Conservation (phyloP, 2,329 filamentous ascomycete species). For the Tolypocladium ovalisporum region DNA sequence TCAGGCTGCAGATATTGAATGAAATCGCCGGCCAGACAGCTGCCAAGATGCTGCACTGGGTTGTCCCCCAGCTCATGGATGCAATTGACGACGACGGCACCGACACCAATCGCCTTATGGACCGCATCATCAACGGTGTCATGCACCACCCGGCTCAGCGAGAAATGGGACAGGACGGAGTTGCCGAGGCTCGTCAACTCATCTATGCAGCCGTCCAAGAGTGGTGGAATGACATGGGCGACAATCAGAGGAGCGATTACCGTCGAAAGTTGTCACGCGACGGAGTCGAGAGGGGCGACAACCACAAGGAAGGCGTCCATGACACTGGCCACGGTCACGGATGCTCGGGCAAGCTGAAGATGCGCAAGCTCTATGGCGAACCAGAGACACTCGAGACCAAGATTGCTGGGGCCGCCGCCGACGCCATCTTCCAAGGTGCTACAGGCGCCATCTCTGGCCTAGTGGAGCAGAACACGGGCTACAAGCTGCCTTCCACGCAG, state of each 20-base stretch:
- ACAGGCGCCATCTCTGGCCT: slow-evolving; percentile 39
- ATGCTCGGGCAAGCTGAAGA: slow-evolving; percentile 65
- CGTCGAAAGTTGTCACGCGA: slow-evolving; percentile 65
- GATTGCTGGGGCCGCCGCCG: slow-evolving; percentile 44
- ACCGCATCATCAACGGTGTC: slow-evolving; percentile 70
- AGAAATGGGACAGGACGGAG: slow-evolving; percentile 57
- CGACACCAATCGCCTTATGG: slow-evolving; percentile 59
- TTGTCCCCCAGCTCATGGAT: slow-evolving; percentile 78
- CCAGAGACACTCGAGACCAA: slow-evolving; percentile 41
- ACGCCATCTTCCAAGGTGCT: slow-evolving; percentile 46
- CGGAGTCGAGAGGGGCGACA: slow-evolving; percentile 66
- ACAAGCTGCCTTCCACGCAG: slow-evolving; percentile 23
- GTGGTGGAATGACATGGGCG: slow-evolving; percentile 67
- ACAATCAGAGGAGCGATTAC: slow-evolving; percentile 53
- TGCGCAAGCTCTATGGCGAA: slow-evolving; percentile 55
- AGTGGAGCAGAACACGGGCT: slow-evolving; percentile 34
- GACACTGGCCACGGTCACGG: slow-evolving; percentile 82
- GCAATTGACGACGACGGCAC: slow-evolving; percentile 71
- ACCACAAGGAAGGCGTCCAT: slow-evolving; percentile 77
- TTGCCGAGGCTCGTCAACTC: slow-evolving; percentile 56
- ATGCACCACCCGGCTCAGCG: slow-evolving; percentile 83
- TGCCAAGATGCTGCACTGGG: slow-evolving; percentile 69
- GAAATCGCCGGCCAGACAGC: slow-evolving; percentile 79
- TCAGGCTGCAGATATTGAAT: slow-evolving; percentile 52
- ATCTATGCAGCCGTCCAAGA: slow-evolving; percentile 74